Conservation (phyloP, 2,329 filamentous ascomycete species). For the Dothidotthia symphoricarpi region DNA sequence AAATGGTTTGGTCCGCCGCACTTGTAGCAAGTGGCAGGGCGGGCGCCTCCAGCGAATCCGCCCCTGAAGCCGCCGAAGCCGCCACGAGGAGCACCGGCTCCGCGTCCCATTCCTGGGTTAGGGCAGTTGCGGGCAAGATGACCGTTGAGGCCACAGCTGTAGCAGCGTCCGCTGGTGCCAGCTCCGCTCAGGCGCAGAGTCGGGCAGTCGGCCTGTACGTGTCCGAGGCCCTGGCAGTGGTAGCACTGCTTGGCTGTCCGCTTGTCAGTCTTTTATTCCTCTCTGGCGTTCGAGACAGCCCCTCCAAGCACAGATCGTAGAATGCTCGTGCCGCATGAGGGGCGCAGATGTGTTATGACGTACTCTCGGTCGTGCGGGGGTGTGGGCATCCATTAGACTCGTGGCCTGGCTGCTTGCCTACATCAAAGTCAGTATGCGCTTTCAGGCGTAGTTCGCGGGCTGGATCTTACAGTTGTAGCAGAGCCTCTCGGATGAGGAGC, state of each 20-base stretch:
- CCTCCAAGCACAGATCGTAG: background rate
- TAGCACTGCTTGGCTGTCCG: conserved; percentile 92
- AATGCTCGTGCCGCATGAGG: background rate
- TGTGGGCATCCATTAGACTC: conserved; percentile 97
- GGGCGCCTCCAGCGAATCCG: conserved; percentile 68
- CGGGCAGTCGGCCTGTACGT: conserved; percentile 98
- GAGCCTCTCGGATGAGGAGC: conserved; percentile 94
- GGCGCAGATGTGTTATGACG: conserved; percentile 31
- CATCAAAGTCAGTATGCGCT: conserved; percentile 9
- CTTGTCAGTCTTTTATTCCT: conserved; percentile 12
- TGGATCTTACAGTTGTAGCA: conserved; percentile 92
- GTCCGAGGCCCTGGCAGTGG: conserved; percentile 96
- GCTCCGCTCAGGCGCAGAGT: conserved; percentile 86
- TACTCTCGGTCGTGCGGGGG: conserved; percentile 90
- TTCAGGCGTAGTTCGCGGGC: conserved; percentile 4
- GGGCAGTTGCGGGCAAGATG: conserved; percentile 91
- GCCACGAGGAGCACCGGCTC: conserved; percentile 66
- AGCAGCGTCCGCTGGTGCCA: conserved; percentile 83
- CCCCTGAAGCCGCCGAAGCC: conserved; percentile 71
- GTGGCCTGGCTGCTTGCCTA: conserved; percentile 86
- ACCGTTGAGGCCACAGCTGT: conserved; percentile 90
- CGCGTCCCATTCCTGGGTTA: conserved; percentile 67
- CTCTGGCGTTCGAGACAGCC: background rate
- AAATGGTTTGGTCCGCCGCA: conserved; percentile 92
- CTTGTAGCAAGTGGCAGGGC: conserved; percentile 67